Percentiles rank a stretch among this genome's conserved stretches.
Evolutionary conservation across 345 rosid species (phyloP).

Genomic region (Arabidopsis suecica): DNA sequence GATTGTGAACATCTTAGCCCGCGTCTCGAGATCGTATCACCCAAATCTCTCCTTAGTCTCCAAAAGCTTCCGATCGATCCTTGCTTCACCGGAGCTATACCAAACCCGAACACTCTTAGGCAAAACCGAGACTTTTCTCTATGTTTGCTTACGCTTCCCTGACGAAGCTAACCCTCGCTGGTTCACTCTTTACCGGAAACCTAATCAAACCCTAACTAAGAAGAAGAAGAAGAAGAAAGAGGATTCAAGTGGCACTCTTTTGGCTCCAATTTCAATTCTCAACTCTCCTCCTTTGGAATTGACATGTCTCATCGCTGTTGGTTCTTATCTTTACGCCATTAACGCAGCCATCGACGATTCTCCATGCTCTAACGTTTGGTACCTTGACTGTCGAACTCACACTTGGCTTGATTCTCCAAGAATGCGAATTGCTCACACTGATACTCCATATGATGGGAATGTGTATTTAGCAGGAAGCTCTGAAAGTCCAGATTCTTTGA

Average conservation of each 20-base stretch:
- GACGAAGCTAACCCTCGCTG: neutral
- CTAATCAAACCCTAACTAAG: neutral
- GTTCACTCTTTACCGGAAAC: neutral
- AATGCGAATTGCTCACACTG: neutral
- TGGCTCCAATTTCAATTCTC: neutral
- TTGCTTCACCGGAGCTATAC: neutral
- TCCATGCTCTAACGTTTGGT: neutral
- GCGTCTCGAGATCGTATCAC: neutral
- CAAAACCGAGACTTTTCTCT: neutral
- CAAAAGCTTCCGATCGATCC: neutral
- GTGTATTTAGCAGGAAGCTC: neutral
- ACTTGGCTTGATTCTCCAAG: neutral
- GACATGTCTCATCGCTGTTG: neutral
- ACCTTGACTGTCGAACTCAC: neutral
- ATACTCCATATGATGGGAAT: neutral
- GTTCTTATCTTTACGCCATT: neutral
- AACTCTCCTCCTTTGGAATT: neutral
- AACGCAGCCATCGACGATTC: neutral
- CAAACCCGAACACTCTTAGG: neutral
- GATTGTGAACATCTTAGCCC: neutral
- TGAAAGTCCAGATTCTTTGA: neutral
- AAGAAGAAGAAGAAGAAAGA: neutral
- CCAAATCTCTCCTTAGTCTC: neutral
- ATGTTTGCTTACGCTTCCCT: neutral
- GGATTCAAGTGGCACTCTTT: neutral